A percentile compares a stretch with the other conserved stretches of the same genome.
These are phyloP conservation scores for Oenanthe sinensis DNA, from an alignment of 129 eudicot species.

Conservation along the genomic window DNA sequence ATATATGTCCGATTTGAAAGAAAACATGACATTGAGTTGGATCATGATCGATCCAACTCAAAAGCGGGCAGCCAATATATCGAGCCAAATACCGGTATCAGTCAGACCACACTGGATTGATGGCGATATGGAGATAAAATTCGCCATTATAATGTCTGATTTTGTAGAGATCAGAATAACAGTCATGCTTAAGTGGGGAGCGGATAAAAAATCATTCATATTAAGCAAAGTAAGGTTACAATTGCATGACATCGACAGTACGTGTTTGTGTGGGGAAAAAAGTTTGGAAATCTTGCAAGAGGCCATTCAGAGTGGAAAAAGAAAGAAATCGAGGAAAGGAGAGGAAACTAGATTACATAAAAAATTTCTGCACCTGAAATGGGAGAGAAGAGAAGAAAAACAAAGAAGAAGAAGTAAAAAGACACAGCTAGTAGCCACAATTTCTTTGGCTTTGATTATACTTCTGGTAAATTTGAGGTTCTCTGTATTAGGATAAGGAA, in stretches of 20 bases:
- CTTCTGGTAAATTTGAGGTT: too few species aligned
- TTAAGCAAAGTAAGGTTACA: slow-evolving; percentile 29
- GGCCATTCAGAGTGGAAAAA: slow-evolving; percentile 20
- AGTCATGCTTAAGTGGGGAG: slow-evolving; percentile 24
- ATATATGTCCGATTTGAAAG: too few species aligned
- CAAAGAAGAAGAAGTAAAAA: too few species aligned
- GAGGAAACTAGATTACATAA: slow-evolving; percentile 20
- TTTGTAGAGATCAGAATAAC: slow-evolving; percentile 9
- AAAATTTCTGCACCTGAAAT: slow-evolving; percentile 18
- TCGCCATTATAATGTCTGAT: slow-evolving; percentile 4
- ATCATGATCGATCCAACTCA: too few species aligned
- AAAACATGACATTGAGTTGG: too few species aligned
- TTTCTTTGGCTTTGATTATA: too few species aligned
- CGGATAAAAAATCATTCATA: slow-evolving; percentile 12
- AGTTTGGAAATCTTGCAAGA: slow-evolving; percentile 18
- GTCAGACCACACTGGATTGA: slow-evolving; percentile 34
- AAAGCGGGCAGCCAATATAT: too few species aligned
- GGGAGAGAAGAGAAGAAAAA: slow-evolving; percentile 1
- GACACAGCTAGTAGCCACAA: too few species aligned
- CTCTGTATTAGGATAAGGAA: too few species aligned
- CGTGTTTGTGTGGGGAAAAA: slow-evolving; percentile 20
- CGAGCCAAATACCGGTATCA: too few species aligned
- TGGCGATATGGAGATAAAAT: slow-evolving; percentile 22
- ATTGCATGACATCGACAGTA: slow-evolving; percentile 38
- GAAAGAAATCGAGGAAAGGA: slow-evolving; percentile 11